phyloP scores from a whole-genome alignment of 148 eudicot species.

The Cornus controversa region DNA sequence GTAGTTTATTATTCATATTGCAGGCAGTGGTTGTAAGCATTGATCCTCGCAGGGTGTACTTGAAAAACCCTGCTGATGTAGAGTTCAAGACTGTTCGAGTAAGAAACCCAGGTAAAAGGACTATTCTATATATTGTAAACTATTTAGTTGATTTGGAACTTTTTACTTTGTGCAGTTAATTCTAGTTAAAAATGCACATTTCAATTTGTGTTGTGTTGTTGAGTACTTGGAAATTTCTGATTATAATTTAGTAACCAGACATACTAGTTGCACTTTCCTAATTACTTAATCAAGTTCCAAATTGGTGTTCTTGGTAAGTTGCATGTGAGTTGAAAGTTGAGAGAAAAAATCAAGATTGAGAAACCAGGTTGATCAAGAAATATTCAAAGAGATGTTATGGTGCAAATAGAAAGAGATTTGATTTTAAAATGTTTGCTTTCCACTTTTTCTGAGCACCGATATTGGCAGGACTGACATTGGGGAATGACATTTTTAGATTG shows the following conservation, averaged over 20 bases:
- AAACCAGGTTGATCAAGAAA: background rate
- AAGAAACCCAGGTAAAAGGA: conserved; percentile 62
- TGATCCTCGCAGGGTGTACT: conserved; percentile 91
- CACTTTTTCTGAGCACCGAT: background rate
- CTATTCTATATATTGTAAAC: background rate
- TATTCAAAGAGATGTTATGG: background rate
- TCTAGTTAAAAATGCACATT: background rate
- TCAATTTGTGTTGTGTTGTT: background rate
- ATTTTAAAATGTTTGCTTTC: background rate
- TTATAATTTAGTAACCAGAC: background rate
- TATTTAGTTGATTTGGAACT: background rate
- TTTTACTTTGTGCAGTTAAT: background rate
- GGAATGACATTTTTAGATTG: background rate
- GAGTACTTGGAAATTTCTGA: background rate
- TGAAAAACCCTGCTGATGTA: conserved; percentile 61
- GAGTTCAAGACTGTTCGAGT: conserved; percentile 66
- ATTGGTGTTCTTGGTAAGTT: background rate
- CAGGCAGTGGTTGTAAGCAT: conserved; percentile 99
- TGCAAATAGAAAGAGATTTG: background rate
- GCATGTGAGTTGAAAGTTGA: background rate
- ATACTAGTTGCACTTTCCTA: background rate
- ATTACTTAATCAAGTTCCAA: background rate
- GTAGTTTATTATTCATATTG: conserved; percentile 14
- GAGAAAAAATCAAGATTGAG: background rate
- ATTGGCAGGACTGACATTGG: background rate